These are phyloP conservation scores for Lactifluus rugatus DNA, from an alignment of 768 basidiomycete genomes.

Conservation along the genomic window DNA sequence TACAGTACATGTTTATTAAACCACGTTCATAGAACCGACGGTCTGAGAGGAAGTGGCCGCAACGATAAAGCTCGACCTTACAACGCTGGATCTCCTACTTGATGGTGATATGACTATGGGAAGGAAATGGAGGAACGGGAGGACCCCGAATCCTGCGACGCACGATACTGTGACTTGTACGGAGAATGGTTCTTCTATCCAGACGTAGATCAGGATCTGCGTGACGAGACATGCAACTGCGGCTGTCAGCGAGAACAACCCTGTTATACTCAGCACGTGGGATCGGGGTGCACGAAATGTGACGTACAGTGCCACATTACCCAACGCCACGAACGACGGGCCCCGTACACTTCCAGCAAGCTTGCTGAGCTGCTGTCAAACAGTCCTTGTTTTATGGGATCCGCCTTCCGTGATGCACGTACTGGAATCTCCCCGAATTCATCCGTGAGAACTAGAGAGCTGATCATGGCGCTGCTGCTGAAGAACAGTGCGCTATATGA, in stretches of 20 bases:
- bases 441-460: conserved; percentile 9
- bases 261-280: not conserved
- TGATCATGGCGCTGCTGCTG: conserved; percentile 9
- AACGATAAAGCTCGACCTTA: not conserved
- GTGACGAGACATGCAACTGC: conserved; percentile 1
- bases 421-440: conserved; percentile 12
- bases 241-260: conserved; percentile 5
- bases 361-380: conserved; percentile 12
- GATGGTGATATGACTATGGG: not conserved
- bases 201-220: conserved; percentile 6
- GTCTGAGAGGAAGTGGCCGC: not conserved
- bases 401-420: not conserved
- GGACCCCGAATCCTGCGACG: conserved; percentile 7
- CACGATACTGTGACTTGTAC: not conserved
- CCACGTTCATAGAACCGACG: not conserved
- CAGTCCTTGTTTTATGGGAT: conserved; percentile 5
- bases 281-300: not conserved
- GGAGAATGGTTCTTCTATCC: conserved; percentile 4
- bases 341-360: conserved; percentile 9
- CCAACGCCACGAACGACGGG: conserved; percentile 11
- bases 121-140: conserved; percentile 7
- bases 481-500: conserved; percentile 12
- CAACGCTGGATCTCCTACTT: not conserved
- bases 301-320: conserved; percentile 13
- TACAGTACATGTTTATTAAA: not conserved